Percentiles rank a stretch among this genome's conserved stretches.
phyloP scores from a whole-genome alignment of 306 rosid species.

The Castanospermum australe region DNA sequence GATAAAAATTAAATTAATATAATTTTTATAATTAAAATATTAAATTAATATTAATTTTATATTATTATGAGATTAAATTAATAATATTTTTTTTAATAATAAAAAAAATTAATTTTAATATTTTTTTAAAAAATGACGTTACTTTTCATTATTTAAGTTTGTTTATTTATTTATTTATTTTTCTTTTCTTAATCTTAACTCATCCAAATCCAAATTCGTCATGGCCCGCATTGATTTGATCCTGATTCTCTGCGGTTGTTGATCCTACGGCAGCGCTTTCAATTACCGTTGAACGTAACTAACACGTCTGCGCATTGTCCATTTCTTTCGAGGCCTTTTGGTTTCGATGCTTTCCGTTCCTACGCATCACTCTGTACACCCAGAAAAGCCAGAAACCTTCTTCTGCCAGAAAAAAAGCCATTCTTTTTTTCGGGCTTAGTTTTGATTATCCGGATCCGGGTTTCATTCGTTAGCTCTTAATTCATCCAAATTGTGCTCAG shows the following conservation, averaged over 20 bases:
- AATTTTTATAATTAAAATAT: too few relatives aligned
- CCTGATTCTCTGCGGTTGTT: background rate
- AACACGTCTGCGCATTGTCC: slow-evolving; percentile 13
- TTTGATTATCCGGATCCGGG: slow-evolving; percentile 37
- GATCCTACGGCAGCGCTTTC: background rate
- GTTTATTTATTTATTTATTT: too few relatives aligned
- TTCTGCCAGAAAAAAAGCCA: background rate
- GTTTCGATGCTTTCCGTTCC: background rate
- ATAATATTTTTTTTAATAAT: too few relatives aligned
- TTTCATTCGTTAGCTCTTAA: background rate
- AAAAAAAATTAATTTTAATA: too few relatives aligned
- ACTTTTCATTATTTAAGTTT: too few relatives aligned
- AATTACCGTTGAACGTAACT: slow-evolving; percentile 34
- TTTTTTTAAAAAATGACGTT: too few relatives aligned
- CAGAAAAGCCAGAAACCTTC: slow-evolving; percentile 23
- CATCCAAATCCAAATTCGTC: background rate
- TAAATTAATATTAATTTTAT: too few relatives aligned
- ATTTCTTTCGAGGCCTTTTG: slow-evolving; percentile 25
- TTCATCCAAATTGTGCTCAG: background rate
- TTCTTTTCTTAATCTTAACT: too few relatives aligned
- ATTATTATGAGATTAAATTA: too few relatives aligned
- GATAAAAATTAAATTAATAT: too few relatives aligned
- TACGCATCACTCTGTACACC: slow-evolving; percentile 21
- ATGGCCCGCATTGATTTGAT: background rate
- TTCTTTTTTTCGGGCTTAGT: slow-evolving; percentile 2